Conservation (phyloP, 108 stramenopile genomes). For the Pseudonitzschia multistriata region DNA sequence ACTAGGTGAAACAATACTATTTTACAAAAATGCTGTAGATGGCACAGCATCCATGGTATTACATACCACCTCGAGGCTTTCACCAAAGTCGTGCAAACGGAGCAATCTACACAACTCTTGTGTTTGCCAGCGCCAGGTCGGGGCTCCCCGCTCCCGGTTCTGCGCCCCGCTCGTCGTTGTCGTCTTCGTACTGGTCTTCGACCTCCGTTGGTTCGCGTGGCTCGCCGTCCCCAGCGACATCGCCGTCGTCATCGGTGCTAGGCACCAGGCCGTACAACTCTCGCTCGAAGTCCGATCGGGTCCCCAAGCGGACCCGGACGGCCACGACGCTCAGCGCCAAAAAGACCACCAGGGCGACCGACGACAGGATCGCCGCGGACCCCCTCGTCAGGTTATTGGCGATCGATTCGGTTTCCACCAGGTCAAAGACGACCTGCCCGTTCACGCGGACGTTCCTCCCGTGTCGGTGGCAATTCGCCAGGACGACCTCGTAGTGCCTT, state of each 20-base stretch:
- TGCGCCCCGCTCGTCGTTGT: no score
- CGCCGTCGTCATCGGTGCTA: neutral
- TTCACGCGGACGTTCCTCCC: neutral
- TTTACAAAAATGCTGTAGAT: no score
- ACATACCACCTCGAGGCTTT: no score
- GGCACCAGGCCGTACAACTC: neutral
- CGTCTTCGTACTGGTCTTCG: no score
- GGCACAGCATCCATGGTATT: no score
- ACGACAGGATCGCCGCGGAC: neutral
- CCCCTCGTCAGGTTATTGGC: neutral
- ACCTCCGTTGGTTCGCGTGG: no score
- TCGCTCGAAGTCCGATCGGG: conserved; percentile 8
- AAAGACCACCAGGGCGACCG: conserved; percentile 7
- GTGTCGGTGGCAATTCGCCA: conserved; percentile 4
- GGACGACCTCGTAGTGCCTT: conserved; percentile 11
- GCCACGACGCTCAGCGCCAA: neutral
- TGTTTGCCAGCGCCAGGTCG: no score
- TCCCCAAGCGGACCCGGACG: neutral
- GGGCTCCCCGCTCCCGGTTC: no score
- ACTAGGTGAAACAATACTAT: no score
- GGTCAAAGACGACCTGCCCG: conserved; percentile 17
- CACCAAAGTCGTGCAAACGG: no score
- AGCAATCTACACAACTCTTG: no score
- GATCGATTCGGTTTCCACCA: neutral
- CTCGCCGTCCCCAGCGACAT: no score